Evolutionary conservation across 2,329 filamentous ascomycete species (phyloP).

Genomic region (Ophiostoma angusticollis): DNA sequence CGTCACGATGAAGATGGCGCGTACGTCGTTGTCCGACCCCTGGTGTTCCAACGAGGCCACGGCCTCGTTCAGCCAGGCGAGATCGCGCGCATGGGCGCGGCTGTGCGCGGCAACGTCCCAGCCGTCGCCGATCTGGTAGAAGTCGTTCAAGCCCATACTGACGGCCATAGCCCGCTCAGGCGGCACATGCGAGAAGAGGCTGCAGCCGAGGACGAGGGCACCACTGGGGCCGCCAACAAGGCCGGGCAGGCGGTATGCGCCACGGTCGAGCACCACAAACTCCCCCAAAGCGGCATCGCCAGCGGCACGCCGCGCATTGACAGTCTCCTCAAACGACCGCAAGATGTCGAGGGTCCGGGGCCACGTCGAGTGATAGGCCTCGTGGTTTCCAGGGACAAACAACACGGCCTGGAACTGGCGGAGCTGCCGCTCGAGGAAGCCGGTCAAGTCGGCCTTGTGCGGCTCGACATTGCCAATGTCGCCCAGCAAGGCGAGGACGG

Average conservation of each 20-base stretch:
- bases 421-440: conserved; percentile 37
- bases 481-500: conserved; percentile 41
- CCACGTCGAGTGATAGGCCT: conserved; percentile 35
- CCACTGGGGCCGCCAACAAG: conserved; percentile 10
- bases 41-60: conserved; percentile 18
- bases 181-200: conserved; percentile 36
- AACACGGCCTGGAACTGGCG: conserved; percentile 35
- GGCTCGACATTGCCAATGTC: conserved; percentile 36
- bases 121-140: conserved; percentile 28
- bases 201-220: conserved; percentile 24
- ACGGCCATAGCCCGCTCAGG: conserved; percentile 25
- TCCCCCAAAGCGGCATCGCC: conserved; percentile 19
- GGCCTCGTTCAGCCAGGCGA: conserved; percentile 30
- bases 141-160: conserved; percentile 35
- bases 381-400: conserved; percentile 44
- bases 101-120: conserved; percentile 24
- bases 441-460: conserved; percentile 29
- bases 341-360: conserved; percentile 18
- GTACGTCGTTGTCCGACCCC: conserved; percentile 7
- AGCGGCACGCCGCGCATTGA: background rate
- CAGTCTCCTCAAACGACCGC: conserved; percentile 21
- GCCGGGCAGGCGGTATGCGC: conserved; percentile 15
- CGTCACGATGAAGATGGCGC: conserved; percentile 26
- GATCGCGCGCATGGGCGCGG: conserved; percentile 24
- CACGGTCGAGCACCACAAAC: conserved; percentile 28